These are phyloP conservation scores for Lachnellula suecica DNA, from an alignment of 2,329 filamentous ascomycete genomes.

Conservation along the genomic window DNA sequence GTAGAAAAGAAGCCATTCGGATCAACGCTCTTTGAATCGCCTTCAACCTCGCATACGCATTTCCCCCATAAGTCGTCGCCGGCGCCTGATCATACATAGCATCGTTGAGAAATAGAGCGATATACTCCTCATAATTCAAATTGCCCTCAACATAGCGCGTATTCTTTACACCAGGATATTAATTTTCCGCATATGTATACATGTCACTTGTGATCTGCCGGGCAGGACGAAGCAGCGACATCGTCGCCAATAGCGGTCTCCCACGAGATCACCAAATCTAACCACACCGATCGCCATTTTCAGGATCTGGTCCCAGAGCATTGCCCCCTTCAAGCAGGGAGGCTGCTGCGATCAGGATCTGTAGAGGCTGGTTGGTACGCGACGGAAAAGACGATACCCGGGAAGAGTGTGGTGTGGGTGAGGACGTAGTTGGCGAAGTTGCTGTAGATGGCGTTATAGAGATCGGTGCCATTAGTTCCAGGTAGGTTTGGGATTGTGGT, in stretches of 20 bases:
- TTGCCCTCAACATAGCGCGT: conserved; percentile 19
- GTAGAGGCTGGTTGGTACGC: conserved; percentile 3
- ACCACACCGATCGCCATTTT: conserved; percentile 31
- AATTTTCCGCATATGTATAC: conserved; percentile 7
- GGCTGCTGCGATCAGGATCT: background rate
- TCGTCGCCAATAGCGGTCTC: conserved; percentile 20
- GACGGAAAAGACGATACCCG: conserved; percentile 3
- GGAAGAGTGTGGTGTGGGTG: background rate
- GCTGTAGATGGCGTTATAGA: conserved; percentile 7
- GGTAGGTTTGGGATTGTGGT: conserved; percentile 11
- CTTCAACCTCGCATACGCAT: conserved; percentile 32
- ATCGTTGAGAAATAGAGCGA: conserved; percentile 37
- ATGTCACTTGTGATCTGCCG: background rate
- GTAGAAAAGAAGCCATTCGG: conserved; percentile 29
- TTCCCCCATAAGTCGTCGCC: conserved; percentile 26
- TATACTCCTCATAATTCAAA: conserved; percentile 23
- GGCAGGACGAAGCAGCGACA: background rate
- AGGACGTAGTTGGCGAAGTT: conserved; percentile 2
- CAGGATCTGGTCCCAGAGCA: conserved; percentile 25
- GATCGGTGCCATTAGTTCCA: conserved; percentile 3
- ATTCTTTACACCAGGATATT: conserved; percentile 20
- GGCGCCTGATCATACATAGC: conserved; percentile 31
- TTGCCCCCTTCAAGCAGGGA: conserved; percentile 13
- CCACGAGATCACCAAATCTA: conserved; percentile 32
- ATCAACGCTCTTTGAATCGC: conserved; percentile 33